Conservation (phyloP, 345 rosid genomes). For the Hibiscus tridactylites region DNA sequence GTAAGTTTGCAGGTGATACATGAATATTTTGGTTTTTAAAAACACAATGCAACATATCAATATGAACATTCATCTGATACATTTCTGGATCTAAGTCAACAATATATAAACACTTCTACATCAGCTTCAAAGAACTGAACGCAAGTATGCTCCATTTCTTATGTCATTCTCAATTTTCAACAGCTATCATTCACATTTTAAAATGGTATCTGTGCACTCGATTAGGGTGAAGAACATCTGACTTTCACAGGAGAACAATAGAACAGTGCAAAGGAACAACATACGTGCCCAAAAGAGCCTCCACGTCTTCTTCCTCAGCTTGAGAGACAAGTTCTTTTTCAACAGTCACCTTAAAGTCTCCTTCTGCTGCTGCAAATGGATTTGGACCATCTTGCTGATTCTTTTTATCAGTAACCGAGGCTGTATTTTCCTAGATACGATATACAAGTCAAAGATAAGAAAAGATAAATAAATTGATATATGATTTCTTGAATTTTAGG, state of each 20-base stretch:
- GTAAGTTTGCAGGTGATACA: background rate
- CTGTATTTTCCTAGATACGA: conserved; percentile 72
- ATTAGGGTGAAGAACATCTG: background rate
- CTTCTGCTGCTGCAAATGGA: conserved; percentile 46
- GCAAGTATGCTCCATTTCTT: background rate
- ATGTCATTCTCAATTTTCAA: conserved; percentile 2
- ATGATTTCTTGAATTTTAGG: background rate
- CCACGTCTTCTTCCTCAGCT: conserved; percentile 80
- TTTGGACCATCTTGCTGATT: conserved; percentile 63
- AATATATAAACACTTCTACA: background rate
- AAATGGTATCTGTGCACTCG: background rate
- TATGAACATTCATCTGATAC: background rate
- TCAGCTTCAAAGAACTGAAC: background rate
- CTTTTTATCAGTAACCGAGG: conserved; percentile 53
- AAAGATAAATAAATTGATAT: background rate
- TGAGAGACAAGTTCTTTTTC: conserved; percentile 94
- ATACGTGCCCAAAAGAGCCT: conserved; percentile 93
- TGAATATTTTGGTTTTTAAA: background rate
- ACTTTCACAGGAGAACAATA: conserved; percentile 2
- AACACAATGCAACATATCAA: background rate
- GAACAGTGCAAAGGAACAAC: conserved; percentile 26
- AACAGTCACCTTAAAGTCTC: conserved; percentile 79
- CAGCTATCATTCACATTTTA: background rate
- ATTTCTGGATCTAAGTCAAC: background rate
- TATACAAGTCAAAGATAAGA: conserved; percentile 13